phyloP scores from a whole-genome alignment of 139 green algal species.

The Closterium sp. region DNA sequence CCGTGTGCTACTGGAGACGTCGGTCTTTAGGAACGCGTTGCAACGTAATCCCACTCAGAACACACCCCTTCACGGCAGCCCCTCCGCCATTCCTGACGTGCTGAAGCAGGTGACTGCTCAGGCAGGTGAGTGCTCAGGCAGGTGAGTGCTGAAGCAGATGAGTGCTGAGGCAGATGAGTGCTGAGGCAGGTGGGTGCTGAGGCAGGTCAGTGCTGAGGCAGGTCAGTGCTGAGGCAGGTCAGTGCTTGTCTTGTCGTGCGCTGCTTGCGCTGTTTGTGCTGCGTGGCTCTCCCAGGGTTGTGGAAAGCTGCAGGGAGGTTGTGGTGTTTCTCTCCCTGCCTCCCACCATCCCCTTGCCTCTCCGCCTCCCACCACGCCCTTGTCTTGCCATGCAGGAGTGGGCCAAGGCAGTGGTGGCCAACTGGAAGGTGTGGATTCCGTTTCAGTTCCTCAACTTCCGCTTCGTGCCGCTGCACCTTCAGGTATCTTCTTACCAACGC shows the following conservation, averaged over 20 bases:
- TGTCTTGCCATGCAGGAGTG: constrained; percentile 32
- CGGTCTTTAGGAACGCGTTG: background rate
- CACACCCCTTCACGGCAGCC: constrained; percentile 65
- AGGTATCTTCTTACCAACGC: no score
- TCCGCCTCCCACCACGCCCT: background rate
- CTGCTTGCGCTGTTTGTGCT: background rate
- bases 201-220: background rate
- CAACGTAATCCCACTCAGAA: background rate
- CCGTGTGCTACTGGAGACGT: background rate
- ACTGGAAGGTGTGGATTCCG: constrained; percentile 68
- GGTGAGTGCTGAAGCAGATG: background rate
- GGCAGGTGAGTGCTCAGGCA: background rate
- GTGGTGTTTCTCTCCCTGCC: background rate
- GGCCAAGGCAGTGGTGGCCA: constrained; percentile 44
- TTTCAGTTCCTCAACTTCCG: constrained; percentile 66
- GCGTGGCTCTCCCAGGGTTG: background rate
- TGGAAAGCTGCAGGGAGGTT: background rate
- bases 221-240: background rate
- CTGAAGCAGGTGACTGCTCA: constrained; percentile 59
- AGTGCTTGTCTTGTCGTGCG: background rate
- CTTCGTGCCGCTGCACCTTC: constrained; percentile 55
- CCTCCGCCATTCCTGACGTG: constrained; percentile 62
- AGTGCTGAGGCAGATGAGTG: background rate
- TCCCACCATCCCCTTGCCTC: background rate
- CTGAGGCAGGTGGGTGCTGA: background rate